phyloP scores from a whole-genome alignment of 2,329 filamentous ascomycete species.

The Sphaerostilbella broomeana region DNA sequence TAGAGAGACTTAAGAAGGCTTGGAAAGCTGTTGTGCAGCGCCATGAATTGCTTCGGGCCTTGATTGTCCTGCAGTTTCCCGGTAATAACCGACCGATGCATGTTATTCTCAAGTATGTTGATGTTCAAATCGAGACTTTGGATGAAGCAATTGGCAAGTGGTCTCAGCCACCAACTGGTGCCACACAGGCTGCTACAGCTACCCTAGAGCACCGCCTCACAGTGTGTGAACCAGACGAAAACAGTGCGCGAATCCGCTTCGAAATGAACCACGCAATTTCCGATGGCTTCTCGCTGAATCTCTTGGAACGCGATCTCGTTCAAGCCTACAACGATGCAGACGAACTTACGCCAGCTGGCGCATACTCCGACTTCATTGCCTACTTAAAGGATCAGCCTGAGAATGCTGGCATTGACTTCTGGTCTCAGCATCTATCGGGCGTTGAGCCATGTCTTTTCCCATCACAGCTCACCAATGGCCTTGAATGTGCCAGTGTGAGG shows the following conservation, averaged over 20 bases:
- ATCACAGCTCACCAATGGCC: background rate
- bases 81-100: constrained; percentile 10
- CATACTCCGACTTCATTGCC: constrained; percentile 5
- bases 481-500: background rate
- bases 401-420: background rate
- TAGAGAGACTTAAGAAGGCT: background rate
- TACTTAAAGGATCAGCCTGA: background rate
- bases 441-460: constrained; percentile 3
- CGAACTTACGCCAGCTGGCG: background rate
- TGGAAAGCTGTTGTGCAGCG: constrained; percentile 8
- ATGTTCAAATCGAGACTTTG: constrained; percentile 2
- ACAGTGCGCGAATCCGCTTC: background rate
- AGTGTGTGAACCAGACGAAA: background rate
- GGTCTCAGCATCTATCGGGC: background rate
- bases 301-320: constrained; percentile 4
- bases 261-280: constrained; percentile 8
- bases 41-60: constrained; percentile 3
- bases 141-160: background rate
- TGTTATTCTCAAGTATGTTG: constrained; percentile 9
- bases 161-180: background rate
- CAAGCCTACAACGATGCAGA: constrained; percentile 1
- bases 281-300: constrained; percentile 7
- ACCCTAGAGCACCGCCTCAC: constrained; percentile 11
- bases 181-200: constrained; percentile 1
- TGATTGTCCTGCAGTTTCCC: background rate